phyloP scores from a whole-genome alignment of 2,329 filamentous ascomycete genomes.

The Talaromyces rugulosus region DNA sequence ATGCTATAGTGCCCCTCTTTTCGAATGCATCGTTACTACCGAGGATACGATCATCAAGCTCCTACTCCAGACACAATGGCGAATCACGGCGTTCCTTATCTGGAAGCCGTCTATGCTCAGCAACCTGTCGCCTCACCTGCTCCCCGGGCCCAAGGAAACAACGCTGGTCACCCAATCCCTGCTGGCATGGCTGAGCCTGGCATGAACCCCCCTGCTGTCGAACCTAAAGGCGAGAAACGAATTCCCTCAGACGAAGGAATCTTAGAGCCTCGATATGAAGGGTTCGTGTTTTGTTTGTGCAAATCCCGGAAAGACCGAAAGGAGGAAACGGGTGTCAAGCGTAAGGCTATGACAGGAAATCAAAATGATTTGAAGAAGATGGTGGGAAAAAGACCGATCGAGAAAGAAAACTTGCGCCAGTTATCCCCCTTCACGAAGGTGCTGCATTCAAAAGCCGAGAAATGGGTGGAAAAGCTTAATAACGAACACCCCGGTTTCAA shows the following conservation, averaged over 20 bases:
- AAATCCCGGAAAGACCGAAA: too few species aligned
- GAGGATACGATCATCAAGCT: neutral
- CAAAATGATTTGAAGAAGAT: neutral
- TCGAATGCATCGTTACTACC: neutral
- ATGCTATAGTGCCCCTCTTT: neutral
- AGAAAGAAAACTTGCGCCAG: conserved; percentile 16
- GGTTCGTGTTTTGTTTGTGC: neutral
- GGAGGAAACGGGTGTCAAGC: neutral
- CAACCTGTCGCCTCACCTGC: neutral
- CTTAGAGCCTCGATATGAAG: neutral
- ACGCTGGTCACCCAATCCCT: neutral
- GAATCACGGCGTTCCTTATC: neutral
- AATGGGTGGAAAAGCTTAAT: conserved; percentile 33
- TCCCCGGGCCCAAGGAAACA: neutral
- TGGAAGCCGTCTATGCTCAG: neutral
- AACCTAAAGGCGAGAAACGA: neutral
- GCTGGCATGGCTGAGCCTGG: too few species aligned
- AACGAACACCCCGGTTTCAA: conserved; percentile 29
- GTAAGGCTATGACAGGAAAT: neutral
- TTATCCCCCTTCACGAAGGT: conserved; percentile 16
- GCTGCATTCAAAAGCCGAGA: conserved; percentile 25
- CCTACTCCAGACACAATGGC: neutral
- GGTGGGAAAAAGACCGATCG: conserved; percentile 15
- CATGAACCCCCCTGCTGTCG: neutral
- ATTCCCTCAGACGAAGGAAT: too few species aligned